These are phyloP conservation scores for Asterella californica DNA, from an alignment of 225 moss, liverwort and hornwort species.

Conservation along the genomic window DNA sequence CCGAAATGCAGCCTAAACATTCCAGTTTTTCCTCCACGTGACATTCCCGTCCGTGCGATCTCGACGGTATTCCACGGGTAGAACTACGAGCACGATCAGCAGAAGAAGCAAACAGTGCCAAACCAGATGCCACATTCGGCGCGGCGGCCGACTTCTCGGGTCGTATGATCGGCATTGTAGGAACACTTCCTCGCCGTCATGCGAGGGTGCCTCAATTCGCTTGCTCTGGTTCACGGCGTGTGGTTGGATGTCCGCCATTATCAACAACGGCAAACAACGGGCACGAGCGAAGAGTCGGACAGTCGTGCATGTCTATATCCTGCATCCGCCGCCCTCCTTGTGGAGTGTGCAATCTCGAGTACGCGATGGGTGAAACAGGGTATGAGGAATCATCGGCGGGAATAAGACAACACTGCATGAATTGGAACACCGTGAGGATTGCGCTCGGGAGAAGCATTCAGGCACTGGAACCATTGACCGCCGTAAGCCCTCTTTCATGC, in stretches of 20 bases:
- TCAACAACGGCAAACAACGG: not conserved
- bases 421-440: slow-evolving; percentile 19
- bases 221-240: not conserved
- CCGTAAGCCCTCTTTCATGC: not conserved
- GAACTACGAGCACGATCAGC: not conserved
- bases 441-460: slow-evolving; percentile 23
- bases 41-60: not conserved
- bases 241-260: not conserved
- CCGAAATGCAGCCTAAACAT: not conserved
- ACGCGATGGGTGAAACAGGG: slow-evolving; percentile 14
- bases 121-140: not conserved
- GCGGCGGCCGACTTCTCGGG: not conserved
- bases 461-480: not conserved
- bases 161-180: not conserved
- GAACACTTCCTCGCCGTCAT: not conserved
- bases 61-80: not conserved
- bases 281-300: slow-evolving; percentile 10
- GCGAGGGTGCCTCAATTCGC: not conserved
- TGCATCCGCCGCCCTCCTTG: not conserved
- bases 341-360: slow-evolving; percentile 16
- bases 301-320: slow-evolving; percentile 4
- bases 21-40: slow-evolving; percentile 17
- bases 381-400: slow-evolving; percentile 18
- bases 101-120: not conserved
- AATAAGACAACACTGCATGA: slow-evolving; percentile 18